Evolutionary conservation across 1,284 basidiomycete species (phyloP), one percentile per base, ranked within the genome.

Genomic region (Tylopilus sp.): DNA sequence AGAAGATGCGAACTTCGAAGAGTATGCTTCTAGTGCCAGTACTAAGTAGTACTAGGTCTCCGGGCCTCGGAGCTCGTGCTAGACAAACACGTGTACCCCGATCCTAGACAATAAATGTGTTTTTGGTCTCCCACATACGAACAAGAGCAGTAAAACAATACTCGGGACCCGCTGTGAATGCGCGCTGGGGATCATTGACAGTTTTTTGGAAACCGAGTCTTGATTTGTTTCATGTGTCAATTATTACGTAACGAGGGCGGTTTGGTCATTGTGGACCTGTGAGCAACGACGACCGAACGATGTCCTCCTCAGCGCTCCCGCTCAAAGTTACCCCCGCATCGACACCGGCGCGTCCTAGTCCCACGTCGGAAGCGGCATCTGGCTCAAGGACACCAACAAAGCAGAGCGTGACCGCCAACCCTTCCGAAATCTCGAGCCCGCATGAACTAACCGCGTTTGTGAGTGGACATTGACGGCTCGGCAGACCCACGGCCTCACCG

Each of bases 371-470:
- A 3, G 66, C 54, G 61, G 66, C 67, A 61, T 65, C 86, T 53
- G 83, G 80, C 63, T 81, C 85, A 60, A 85, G 81, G 70, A 87
- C 85, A 24, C 85, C 86, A 38, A 80, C 83, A 57, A 77, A 82
- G 56, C 79, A 78, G 32, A 70, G 77, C 22, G 65, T 70, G n/a
- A 62, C 73, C 16, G 68, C 80, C 29, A 82, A 80, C 60, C 81
- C 86, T 6, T 77, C 79, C 62, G 91, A 92, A 72, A 93, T 93
- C 53, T 92, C 92, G 4, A 93, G 91, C 70, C 93, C 93, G 4
- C 93, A 95, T 75, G 93, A 95, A 73, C 79, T 95, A 67, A 95
- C 93, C 33, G 92, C 91, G 33, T 95, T 93, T 79, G 93, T 94
- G 76, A 76, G 90, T 83, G 44, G 47, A 47, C 64, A 44, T 69